Conservation (phyloP, 2,329 filamentous ascomycete species). For the Teratosphaeria zuluensis region DNA sequence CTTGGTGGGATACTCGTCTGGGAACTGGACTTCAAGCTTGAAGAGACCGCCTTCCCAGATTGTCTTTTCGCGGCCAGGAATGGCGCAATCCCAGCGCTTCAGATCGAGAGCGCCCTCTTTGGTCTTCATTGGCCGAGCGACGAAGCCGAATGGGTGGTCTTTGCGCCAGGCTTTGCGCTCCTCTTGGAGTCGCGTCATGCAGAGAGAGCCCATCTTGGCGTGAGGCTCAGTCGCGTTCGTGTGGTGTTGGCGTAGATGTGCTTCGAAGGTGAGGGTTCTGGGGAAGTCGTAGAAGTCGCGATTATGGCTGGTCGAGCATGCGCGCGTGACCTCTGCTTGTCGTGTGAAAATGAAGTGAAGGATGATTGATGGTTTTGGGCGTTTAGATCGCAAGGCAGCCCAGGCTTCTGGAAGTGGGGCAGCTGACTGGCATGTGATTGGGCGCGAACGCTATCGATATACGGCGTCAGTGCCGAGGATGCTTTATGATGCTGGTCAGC, state of each 20-base stretch:
- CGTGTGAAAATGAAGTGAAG: background rate
- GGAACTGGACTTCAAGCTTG: slow-evolving; percentile 86
- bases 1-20: slow-evolving; percentile 97
- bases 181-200: slow-evolving; percentile 77
- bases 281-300: background rate
- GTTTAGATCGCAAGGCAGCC: background rate
- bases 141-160: slow-evolving; percentile 97
- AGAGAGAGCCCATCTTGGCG: slow-evolving; percentile 61
- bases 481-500: background rate
- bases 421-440: background rate
- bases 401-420: background rate
- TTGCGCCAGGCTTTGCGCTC: slow-evolving; percentile 94
- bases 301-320: background rate
- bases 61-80: slow-evolving; percentile 92
- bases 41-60: slow-evolving; percentile 97
- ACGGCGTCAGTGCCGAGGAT: background rate
- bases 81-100: slow-evolving; percentile 92
- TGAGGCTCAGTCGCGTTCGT: background rate
- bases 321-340: background rate
- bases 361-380: background rate
- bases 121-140: slow-evolving; percentile 75
- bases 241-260: background rate
- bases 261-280: background rate
- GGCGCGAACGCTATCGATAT: background rate
- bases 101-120: slow-evolving; percentile 75